Conservation (phyloP, 768 basidiomycete genomes). For the Tylopilus felleus region DNA sequence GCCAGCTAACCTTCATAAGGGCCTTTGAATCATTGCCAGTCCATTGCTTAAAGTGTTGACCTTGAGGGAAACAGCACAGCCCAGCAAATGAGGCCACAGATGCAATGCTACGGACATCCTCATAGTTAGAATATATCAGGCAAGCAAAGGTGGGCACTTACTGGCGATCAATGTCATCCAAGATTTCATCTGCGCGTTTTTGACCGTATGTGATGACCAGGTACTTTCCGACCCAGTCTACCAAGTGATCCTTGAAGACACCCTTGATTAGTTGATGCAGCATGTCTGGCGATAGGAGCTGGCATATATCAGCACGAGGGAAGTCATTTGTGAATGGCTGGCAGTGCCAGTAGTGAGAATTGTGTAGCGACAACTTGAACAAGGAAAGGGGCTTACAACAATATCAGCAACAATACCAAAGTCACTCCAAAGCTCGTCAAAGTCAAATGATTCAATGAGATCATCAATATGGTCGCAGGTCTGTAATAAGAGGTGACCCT, state of each 20-base stretch:
- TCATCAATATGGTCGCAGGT: not conserved
- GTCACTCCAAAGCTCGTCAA: not conserved
- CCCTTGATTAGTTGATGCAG: not conserved
- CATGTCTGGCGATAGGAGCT: not conserved
- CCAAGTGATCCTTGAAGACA: not conserved
- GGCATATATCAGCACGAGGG: not conserved
- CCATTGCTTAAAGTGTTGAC: no score
- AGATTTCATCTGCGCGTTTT: not conserved
- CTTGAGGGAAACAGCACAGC: not conserved
- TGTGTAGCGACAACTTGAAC: no score
- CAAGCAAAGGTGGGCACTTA: not conserved
- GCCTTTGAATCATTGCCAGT: no score
- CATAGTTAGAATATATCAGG: not conserved
- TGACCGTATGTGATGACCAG: not conserved
- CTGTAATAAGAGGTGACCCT: not conserved
- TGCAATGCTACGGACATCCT: not conserved
- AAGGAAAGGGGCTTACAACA: not conserved
- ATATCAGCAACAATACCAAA: not conserved
- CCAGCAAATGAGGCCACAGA: not conserved
- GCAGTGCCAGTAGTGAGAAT: no score
- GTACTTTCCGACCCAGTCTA: not conserved
- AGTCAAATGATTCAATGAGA: not conserved
- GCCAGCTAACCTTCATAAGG: no score
- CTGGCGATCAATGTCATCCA: not conserved
- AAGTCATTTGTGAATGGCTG: constrained; percentile 4